Evolutionary conservation across 345 rosid genomes (phyloP).

Genomic region (Pistacia atlantica): DNA sequence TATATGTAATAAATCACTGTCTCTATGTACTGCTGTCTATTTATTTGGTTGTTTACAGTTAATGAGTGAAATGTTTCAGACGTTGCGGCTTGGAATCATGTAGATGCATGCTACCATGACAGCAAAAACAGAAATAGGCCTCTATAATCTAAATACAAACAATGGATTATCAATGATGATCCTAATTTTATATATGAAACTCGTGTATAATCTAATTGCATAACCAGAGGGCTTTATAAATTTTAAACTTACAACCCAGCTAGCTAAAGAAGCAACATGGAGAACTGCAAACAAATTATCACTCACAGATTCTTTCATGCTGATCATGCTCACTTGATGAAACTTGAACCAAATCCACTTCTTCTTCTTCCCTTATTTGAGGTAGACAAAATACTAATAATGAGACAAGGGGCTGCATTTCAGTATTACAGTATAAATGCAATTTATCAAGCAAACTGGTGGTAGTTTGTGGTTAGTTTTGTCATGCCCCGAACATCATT

Average conservation of each 20-base stretch:
- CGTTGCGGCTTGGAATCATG: background rate
- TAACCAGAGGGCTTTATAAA: background rate
- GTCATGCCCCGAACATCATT: background rate
- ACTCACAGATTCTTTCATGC: background rate
- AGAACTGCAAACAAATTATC: background rate
- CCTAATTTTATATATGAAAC: no score
- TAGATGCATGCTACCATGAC: background rate
- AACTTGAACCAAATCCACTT: background rate
- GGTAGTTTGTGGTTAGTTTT: background rate
- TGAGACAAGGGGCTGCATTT: background rate
- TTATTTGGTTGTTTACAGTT: background rate
- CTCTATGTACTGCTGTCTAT: background rate
- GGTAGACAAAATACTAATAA: background rate
- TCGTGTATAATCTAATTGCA: background rate
- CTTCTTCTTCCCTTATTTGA: background rate
- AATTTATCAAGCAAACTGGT: background rate
- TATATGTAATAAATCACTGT: background rate
- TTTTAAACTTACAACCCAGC: background rate
- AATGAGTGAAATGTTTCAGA: background rate
- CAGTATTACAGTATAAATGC: background rate
- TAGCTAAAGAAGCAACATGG: background rate
- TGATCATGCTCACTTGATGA: background rate
- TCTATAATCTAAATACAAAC: no score
- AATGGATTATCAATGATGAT: no score
- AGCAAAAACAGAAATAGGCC: background rate